These are phyloP conservation scores for Neopestalotiopsis sp. DNA, from an alignment of 2,329 filamentous ascomycete genomes.

Conservation along the genomic window DNA sequence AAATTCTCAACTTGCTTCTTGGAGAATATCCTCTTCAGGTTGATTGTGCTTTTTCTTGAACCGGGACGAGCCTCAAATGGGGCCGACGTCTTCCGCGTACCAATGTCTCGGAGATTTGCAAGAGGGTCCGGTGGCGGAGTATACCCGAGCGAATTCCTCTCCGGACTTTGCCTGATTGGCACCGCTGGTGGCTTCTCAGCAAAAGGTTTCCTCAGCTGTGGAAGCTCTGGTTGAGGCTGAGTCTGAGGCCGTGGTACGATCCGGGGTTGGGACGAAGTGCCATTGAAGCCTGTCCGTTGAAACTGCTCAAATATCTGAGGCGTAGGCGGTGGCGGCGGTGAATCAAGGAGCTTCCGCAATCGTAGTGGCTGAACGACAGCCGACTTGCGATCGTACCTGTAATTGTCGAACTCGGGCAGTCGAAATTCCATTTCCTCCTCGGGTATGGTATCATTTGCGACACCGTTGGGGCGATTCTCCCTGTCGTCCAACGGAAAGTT, in stretches of 20 bases:
- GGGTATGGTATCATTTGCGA: conserved; percentile 19
- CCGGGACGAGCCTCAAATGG: not conserved
- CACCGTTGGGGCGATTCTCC: conserved; percentile 34
- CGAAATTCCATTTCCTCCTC: conserved; percentile 39
- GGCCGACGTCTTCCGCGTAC: not conserved
- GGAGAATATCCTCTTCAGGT: conserved; percentile 36
- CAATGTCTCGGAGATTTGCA: conserved; percentile 19
- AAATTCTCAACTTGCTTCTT: conserved; percentile 33
- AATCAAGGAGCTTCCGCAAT: not conserved
- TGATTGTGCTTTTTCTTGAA: conserved; percentile 10
- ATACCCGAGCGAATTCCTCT: conserved; percentile 7
- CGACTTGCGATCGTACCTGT: conserved; percentile 14
- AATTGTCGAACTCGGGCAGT: conserved; percentile 30
- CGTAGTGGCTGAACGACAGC: conserved; percentile 17
- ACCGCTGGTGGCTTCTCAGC: conserved; percentile 16
- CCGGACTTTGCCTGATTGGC: not conserved
- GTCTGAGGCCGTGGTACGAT: not conserved
- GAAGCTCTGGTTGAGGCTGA: conserved; percentile 6
- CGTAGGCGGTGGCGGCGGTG: not conserved
- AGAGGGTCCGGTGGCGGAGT: conserved; percentile 16
- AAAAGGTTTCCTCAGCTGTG: not conserved
- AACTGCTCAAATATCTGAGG: not conserved
- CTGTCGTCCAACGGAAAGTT: conserved; percentile 47
- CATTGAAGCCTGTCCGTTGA: not conserved
- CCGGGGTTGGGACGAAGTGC: not conserved